phyloP scores from a whole-genome alignment of 306 rosid genomes.

The Ochetophila trinervis region DNA sequence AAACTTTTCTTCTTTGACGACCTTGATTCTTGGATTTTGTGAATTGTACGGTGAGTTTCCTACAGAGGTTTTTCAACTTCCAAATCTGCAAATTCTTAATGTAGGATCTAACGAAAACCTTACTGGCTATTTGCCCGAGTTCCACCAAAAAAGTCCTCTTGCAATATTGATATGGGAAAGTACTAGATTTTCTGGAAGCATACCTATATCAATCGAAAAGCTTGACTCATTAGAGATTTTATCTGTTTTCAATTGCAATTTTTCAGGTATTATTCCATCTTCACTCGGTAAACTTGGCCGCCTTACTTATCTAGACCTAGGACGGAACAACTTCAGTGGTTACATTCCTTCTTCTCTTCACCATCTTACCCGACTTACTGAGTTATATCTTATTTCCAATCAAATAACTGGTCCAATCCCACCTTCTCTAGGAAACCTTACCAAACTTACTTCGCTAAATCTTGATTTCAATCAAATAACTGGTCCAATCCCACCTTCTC shows the following conservation, averaged over 20 bases:
- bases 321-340: neutral
- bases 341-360: neutral
- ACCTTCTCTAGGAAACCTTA: no score
- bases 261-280: constrained; percentile 19
- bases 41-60: constrained; percentile 9
- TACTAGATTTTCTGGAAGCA: neutral
- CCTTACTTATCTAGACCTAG: neutral
- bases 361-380: no score
- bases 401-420: no score
- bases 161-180: rapidly evolving
- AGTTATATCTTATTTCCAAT: no score
- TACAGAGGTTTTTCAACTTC: neutral
- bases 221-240: constrained; percentile 10
- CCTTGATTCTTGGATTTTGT: neutral
- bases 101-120: neutral
- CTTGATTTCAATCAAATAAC: no score
- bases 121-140: constrained; percentile 14
- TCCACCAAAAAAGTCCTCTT: neutral
- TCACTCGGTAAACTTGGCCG: constrained; percentile 18
- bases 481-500: no score
- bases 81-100: neutral
- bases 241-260: constrained; percentile 7
- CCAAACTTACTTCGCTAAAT: no score
- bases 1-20: constrained; percentile 7
- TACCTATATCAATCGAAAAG: constrained; percentile 7